Percentiles rank a stretch among this genome's conserved stretches.
Evolutionary conservation across 352 stramenopile species (phyloP).

Genomic region (Phytophthora pisi): DNA sequence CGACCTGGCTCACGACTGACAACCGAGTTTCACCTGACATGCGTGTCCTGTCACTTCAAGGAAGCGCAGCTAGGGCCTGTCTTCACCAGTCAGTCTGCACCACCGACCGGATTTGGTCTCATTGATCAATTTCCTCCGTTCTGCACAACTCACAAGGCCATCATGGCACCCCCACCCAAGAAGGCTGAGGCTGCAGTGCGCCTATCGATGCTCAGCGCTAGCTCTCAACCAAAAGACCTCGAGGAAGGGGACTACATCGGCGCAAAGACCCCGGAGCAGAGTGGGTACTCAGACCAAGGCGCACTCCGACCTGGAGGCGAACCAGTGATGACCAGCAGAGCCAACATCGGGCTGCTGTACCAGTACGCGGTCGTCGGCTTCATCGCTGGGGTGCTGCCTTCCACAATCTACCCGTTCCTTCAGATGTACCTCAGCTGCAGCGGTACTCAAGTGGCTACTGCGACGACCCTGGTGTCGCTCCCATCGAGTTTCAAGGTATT

Average conservation of each 20-base stretch:
- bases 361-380: constrained; percentile 52
- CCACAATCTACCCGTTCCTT: constrained; percentile 47
- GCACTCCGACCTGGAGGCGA: constrained; percentile 46
- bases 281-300: constrained; percentile 36
- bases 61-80: not conserved
- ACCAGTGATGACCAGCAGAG: constrained; percentile 34
- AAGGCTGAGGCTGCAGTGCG: constrained; percentile 20
- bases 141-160: constrained; percentile 15
- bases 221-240: constrained; percentile 25
- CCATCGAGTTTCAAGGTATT: constrained; percentile 66
- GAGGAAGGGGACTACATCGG: constrained; percentile 30
- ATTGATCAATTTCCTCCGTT: constrained; percentile 25
- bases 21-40: constrained; percentile 13
- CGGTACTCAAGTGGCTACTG: constrained; percentile 43
- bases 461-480: constrained; percentile 45
- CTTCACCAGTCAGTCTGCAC: constrained; percentile 10
- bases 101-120: constrained; percentile 12
- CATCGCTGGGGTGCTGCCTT: constrained; percentile 43
- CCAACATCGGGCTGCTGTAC: constrained; percentile 41
- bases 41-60: not conserved
- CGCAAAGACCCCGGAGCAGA: constrained; percentile 37
- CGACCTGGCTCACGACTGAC: constrained; percentile 18
- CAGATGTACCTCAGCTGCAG: constrained; percentile 50
- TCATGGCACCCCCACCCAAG: constrained; percentile 16
- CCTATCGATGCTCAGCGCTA: constrained; percentile 31